Base-by-base conservation (phyloP, 768 basidiomycete species). In the Porphyrellus cyaneotinctus region DNA sequence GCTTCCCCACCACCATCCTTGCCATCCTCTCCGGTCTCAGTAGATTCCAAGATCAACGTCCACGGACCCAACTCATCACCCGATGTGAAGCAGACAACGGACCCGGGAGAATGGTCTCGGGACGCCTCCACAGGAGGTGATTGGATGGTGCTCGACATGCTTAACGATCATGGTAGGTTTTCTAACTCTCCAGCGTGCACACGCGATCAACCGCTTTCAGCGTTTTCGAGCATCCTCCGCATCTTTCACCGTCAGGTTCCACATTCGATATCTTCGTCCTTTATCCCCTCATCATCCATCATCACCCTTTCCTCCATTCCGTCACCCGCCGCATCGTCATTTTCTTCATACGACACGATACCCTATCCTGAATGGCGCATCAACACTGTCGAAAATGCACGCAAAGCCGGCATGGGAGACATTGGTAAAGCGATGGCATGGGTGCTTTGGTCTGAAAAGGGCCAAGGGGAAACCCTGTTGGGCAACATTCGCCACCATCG, bases 291-390 rank as follows among this genome's bases (percentile, higher is more conserved):
- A 71, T 13, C 67, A 75, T 13, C 78, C 71, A 10, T 87, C 77
- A 64, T 86, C 79, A 51, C 84, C 72, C 78, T 17, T 56, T 2
- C 69, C 67, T 12, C 45, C 2, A 11, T 33, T 6, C 17, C 28
- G 11, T 53, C 58, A 7, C 43, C 52, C 14, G 36, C n/a, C 6
- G 10, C 23, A 3, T 15, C 26, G 5, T 51, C 70, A 64, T 33
- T 69, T 64, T 6, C 61, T n/a, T 64, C 67, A 13, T 70, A 64
- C 22, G 64, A 64, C 49, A 57, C 78, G 0, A 64, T 84, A 2
- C 79, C 78, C 0, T 87, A 84, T 63, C 86, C 86, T 0, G 85
- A 86, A 57, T 88, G 86, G 86, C 78, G 85, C 1, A 59, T 72
- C 0, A 72, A 74, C 2, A 61, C 82, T 0, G 72, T 80, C 2